These are phyloP conservation scores for Leishmania aethiopica DNA, from an alignment of 208 protist species.

Conservation along the genomic window DNA sequence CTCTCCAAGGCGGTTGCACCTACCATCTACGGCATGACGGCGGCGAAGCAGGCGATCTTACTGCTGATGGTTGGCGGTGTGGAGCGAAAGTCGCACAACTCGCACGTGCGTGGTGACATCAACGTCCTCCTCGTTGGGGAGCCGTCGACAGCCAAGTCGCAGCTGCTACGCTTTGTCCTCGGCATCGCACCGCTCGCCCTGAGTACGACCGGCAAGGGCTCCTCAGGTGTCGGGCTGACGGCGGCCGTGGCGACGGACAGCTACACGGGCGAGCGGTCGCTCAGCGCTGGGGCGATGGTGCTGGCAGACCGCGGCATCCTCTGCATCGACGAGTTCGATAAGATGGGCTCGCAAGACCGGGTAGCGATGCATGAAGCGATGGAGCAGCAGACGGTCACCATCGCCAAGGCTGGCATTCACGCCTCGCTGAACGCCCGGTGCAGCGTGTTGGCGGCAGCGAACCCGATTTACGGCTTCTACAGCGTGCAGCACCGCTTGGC, in stretches of 20 bases:
- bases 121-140: constrained; percentile 99
- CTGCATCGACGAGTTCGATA: constrained; percentile 99
- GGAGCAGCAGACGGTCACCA: constrained; percentile 99
- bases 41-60: constrained; percentile 97
- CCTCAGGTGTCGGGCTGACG: constrained; percentile 99
- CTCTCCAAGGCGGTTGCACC: constrained; percentile 96
- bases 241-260: constrained; percentile 97
- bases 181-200: constrained; percentile 97
- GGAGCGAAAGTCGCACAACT: constrained; percentile 95
- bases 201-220: constrained; percentile 98
- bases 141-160: constrained; percentile 99
- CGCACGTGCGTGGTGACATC: constrained; percentile 98
- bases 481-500: constrained; percentile 87
- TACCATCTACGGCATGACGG: constrained; percentile 98
- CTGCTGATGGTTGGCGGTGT: constrained; percentile 97
- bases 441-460: constrained; percentile 98
- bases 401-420: constrained; percentile 99
- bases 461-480: constrained; percentile 99
- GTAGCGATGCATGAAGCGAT: constrained; percentile 99
- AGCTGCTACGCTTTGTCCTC: constrained; percentile 98
- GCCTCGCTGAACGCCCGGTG: constrained; percentile 99
- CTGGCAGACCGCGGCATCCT: constrained; percentile 99
- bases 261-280: constrained; percentile 96
- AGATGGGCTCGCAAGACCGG: constrained; percentile 98
- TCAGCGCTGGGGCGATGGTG: constrained; percentile 99